Percentiles rank a stretch among this genome's conserved stretches.
phyloP scores from a whole-genome alignment of 2,329 filamentous ascomycete species.

The Epichloe bromicola region DNA sequence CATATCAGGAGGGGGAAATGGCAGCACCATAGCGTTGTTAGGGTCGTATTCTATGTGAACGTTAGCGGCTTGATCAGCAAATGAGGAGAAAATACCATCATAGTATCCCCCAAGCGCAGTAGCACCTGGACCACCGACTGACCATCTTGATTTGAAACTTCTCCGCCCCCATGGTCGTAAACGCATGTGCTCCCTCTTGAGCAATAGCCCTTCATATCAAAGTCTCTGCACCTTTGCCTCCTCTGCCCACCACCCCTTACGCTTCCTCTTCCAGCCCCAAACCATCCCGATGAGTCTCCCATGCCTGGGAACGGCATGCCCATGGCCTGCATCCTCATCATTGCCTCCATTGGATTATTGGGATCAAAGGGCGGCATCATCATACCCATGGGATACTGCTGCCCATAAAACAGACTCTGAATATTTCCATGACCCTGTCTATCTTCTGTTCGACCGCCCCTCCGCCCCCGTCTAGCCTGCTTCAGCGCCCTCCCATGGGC shows the following conservation, averaged over 20 bases:
- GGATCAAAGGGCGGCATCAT: slow-evolving; percentile 37
- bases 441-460: slow-evolving; percentile 15
- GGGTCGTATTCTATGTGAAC: slow-evolving; percentile 20
- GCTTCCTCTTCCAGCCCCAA: slow-evolving; percentile 4
- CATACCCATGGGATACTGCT: slow-evolving; percentile 5
- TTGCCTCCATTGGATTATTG: slow-evolving; percentile 46
- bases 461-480: slow-evolving; percentile 43
- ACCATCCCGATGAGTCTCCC: slow-evolving; percentile 21
- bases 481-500: slow-evolving; percentile 35
- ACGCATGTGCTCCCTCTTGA: slow-evolving; percentile 52
- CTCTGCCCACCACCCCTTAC: slow-evolving; percentile 17
- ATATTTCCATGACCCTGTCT: background rate
- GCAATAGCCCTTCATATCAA: slow-evolving; percentile 62
- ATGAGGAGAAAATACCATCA: no score
- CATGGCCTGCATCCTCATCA: slow-evolving; percentile 49
- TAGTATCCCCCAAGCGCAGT: no score
- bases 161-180: slow-evolving; percentile 47
- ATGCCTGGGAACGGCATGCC: slow-evolving; percentile 29
- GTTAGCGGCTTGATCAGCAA: background rate
- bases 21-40: slow-evolving; percentile 14
- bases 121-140: slow-evolving; percentile 2
- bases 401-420: slow-evolving; percentile 6
- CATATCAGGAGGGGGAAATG: slow-evolving; percentile 10
- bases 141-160: slow-evolving; percentile 13
- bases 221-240: slow-evolving; percentile 47